phyloP scores from a whole-genome alignment of 2,329 filamentous ascomycete genomes.

The Beauveria scarabaeidicola region DNA sequence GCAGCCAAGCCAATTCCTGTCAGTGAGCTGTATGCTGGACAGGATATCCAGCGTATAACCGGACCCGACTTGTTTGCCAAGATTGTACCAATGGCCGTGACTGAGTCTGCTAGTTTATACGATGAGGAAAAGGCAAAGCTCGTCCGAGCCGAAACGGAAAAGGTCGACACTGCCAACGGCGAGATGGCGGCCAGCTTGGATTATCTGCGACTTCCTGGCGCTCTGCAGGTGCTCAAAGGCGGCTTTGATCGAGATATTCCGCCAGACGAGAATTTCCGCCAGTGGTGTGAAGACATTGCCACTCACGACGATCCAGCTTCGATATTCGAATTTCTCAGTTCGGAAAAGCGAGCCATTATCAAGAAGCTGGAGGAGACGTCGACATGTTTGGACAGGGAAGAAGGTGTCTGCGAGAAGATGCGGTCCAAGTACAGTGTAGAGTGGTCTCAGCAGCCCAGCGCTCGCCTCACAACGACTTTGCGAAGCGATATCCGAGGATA shows the following conservation, averaged over 20 bases:
- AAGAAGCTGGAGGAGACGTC: constrained; percentile 67
- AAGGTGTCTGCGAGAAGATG: constrained; percentile 99
- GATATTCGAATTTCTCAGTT: constrained; percentile 70
- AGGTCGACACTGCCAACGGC: constrained; percentile 83
- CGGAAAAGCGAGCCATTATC: constrained; percentile 68
- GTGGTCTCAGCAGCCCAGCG: constrained; percentile 96
- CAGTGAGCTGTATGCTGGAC: constrained; percentile 90
- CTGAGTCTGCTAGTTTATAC: constrained; percentile 92
- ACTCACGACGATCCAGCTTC: constrained; percentile 70
- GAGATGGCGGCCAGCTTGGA: constrained; percentile 95
- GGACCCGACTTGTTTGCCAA: constrained; percentile 95
- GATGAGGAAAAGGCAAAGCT: constrained; percentile 98
- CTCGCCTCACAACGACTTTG: constrained; percentile 77
- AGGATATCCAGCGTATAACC: constrained; percentile 94
- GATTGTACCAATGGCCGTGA: constrained; percentile 92
- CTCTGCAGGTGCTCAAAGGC: constrained; percentile 84
- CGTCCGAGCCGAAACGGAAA: constrained; percentile 85
- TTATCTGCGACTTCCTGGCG: constrained; percentile 82
- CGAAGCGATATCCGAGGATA: constrained; percentile 83
- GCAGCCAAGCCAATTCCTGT: constrained; percentile 96
- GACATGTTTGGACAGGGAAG: constrained; percentile 91
- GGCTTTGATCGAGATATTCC: constrained; percentile 83
- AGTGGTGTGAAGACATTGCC: constrained; percentile 89
- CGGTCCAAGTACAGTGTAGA: constrained; percentile 90
- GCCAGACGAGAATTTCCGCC: constrained; percentile 83